Evolutionary conservation across 116 monocot species (phyloP), one percentile per base, ranked within the genome.

Genomic region (Trichopus zeylanicus): DNA sequence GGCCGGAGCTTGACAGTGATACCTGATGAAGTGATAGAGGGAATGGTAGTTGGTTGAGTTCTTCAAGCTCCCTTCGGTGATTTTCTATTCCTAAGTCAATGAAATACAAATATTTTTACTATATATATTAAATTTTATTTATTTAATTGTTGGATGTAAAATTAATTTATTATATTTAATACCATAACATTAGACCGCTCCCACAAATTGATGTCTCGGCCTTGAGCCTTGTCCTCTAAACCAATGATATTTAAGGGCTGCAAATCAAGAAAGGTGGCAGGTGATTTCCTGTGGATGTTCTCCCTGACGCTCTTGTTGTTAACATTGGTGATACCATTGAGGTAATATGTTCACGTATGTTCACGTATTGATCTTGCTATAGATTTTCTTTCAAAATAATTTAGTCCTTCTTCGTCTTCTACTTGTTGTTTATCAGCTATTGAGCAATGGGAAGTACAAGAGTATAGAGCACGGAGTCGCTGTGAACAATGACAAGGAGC

Each of bases 271-370:
- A n/a, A n/a, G n/a, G n/a, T n/a, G n/a, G n/a, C n/a, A n/a, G n/a
- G n/a, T n/a, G n/a, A n/a, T n/a, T n/a, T n/a, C n/a, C 65, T 5
- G 38, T 81, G 1, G 72, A 54, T 21, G 59, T 68, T 21, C 46
- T 81, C 15, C 72, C 75, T 11, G 65, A 56, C 22, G 72, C 81
- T 61, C 56, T 80, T 15, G 56, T 80, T 22, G 75, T 64, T 13
- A 81, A 81, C 39, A 34, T 81, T 0, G 81, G 81, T 13, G 81
- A 81, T 56, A 9, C 57, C 2, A 29, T 81, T n/a, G 76, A 81
- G 81, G 81, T 75, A 65, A 56, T 10, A 28, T 2, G 16, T 26
- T n/a, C n/a, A n/a, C n/a, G n/a, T n/a, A n/a, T n/a, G n/a, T 30
- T 26, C 13, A 16, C n/a, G 1, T 16, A 16, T 9, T 15, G 3